A percentile compares a stretch with the other conserved stretches of the same genome.
phyloP scores from a whole-genome alignment of 441 rosid genomes.

The Isatis lusitanica region DNA sequence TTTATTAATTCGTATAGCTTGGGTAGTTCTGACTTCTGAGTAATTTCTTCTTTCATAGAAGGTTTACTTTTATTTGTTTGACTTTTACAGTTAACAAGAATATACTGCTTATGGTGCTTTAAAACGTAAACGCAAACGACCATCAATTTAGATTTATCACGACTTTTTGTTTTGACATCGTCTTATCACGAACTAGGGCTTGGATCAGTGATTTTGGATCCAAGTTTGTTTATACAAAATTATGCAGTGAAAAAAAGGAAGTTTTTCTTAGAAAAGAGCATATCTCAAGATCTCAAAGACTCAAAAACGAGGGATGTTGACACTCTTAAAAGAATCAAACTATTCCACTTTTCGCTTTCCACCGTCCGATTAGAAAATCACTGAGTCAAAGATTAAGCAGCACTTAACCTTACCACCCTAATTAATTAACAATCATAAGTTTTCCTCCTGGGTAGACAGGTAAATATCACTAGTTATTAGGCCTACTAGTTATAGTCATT shows the following conservation, averaged over 20 bases:
- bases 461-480: constrained; percentile 14
- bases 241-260: background rate
- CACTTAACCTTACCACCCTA: constrained; percentile 24
- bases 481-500: constrained; percentile 9
- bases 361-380: constrained; percentile 36
- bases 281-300: constrained; percentile 12
- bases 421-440: constrained; percentile 30
- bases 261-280: background rate
- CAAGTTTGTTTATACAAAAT: constrained; percentile 1
- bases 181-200: background rate
- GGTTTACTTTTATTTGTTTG: background rate
- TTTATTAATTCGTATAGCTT: no score
- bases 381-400: constrained; percentile 31
- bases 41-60: background rate
- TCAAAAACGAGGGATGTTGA: constrained; percentile 26
- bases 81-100: background rate
- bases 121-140: background rate
- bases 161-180: no score
- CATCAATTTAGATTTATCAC: background rate
- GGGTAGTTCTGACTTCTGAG: no score
- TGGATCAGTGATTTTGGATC: background rate
- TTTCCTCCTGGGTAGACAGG: constrained; percentile 26
- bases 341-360: constrained; percentile 19
- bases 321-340: constrained; percentile 25
- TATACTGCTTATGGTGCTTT: background rate